Evolutionary conservation across 2,329 filamentous ascomycete genomes (phyloP), one percentile per base, ranked within the genome.

Genomic region (Coniella vitis): DNA sequence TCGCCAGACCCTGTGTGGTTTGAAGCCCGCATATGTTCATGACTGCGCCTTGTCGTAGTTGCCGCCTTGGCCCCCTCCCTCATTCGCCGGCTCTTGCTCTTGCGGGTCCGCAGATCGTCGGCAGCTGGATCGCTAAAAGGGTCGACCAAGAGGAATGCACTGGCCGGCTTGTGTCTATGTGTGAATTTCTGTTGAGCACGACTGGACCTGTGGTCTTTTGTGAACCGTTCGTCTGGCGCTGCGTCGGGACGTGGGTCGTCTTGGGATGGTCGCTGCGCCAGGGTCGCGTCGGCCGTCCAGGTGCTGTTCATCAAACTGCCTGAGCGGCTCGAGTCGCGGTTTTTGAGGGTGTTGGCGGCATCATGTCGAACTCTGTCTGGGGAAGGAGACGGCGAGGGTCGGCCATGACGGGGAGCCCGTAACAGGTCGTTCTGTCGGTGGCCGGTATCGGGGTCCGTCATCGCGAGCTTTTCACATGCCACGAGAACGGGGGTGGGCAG

Each of bases 111-210:
- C 34, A 51, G 60, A 38, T 61, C 61, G 37, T 65, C 66, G 21
- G 59, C 59, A n/a, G 55, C 57, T 17, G 51, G 47, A 7, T 61
- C 61, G 38, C 61, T 60, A 25, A 59, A 58, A 3, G 68, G 59
- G 54, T 75, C 73, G 25, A 70, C 64, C 13, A 79, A 66, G 45
- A 79, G 66, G 56, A 80, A 80, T 7, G 70, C 72, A 40, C 74
- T 72, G 54, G 66, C 70, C 5, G 73, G 65, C 14, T 73, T 68
- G 25, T 68, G 63, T 57, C 69, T 76, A 46, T 71, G 64, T 37
- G 65, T 29, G 25, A 10, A 56, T 40, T 61, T 65, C 32, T 54
- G 53, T 16, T 43, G 45, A 16, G 12, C 29, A 20, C 45, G 38
- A 13, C 47, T 25, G 42, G 29, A 45, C 47, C 51, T 48, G 49